Base-by-base conservation (phyloP, 2,329 filamentous ascomycete genomes). In the Colletotrichum trifolii region DNA sequence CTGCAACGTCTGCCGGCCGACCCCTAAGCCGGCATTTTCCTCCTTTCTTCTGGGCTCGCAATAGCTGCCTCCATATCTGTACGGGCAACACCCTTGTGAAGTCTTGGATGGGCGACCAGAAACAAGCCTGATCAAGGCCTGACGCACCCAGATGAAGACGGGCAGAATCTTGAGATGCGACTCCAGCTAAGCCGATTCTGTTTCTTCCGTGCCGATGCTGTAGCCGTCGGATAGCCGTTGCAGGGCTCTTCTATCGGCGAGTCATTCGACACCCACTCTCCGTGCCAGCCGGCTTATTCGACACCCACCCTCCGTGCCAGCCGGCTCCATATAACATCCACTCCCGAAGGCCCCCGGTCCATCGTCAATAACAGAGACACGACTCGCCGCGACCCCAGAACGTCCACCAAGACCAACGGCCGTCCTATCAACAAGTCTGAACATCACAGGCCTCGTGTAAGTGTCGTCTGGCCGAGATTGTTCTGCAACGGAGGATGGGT, bases 261-360 rank as follows among this genome's bases (percentile, higher is more conserved):
- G 43, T 57, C 54, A 57, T 48, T 42, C 39, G 43, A 48, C 45
- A 35, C 15, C 54, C 54, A 58, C 45, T 58, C 45, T 49, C 8
- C 45, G 13, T 40, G 13, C 35, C 2, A 58, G 45, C 15, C 47
- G 3, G 17, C 54, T 57, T n/a, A 57, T 48, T 42, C 39, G 43
- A 48, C 45, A 35, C 15, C 54, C 54, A 58, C 45, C 50, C 45
- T 49, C 8, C 45, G 13, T 40, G 13, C 35, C 2, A 58, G 45
- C 15, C 47, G 3, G 17, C 54, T 57, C 54, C 54, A 57, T 57
- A 25, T 25, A 25, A 5, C 25, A 25, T 25, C 25, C 25, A 25
- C 25, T 25, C 25, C 25, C 25, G 25, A 25, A 25, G 25, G 25
- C 25, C 25, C 25, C 25, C 25, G 25, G 25, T 25, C 25, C 25